A percentile compares a stretch with the other conserved stretches of the same genome.
Evolutionary conservation across 2,329 filamentous ascomycete genomes (phyloP).

Genomic region (Penicillium sp.): DNA sequence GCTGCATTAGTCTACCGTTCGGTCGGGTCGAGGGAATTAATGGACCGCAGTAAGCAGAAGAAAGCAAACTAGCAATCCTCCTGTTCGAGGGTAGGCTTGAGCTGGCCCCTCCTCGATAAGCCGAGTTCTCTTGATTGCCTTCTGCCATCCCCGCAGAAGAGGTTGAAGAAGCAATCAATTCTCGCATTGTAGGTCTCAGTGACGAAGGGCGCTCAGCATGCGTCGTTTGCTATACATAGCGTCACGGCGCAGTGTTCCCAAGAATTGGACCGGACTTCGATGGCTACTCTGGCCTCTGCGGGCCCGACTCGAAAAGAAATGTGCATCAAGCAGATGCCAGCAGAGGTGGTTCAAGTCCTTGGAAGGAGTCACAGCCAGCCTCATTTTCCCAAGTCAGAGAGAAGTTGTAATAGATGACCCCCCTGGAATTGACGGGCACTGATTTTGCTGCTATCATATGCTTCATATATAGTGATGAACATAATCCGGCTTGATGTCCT

Average conservation of each 20-base stretch:
- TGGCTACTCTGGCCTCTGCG: too few relatives aligned
- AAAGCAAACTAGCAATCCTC: neutral
- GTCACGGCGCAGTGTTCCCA: neutral
- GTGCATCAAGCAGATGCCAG: too few relatives aligned
- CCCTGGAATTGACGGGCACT: neutral
- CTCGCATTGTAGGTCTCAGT: neutral
- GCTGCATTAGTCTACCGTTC: constrained; percentile 17
- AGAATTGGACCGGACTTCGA: too few relatives aligned
- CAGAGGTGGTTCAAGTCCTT: too few relatives aligned
- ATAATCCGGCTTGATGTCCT: neutral
- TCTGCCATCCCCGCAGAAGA: neutral
- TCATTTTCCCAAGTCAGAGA: too few relatives aligned
- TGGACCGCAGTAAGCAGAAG: neutral
- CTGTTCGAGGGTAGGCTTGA: neutral
- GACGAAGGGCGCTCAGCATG: neutral
- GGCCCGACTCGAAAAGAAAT: too few relatives aligned
- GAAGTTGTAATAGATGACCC: too few relatives aligned
- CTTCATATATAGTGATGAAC: neutral
- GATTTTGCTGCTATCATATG: neutral
- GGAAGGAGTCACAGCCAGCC: too few relatives aligned
- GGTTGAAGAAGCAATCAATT: neutral
- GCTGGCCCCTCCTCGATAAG: neutral
- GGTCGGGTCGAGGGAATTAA: neutral
- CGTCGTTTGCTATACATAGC: neutral
- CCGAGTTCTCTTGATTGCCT: neutral